Evolutionary conservation across 305 asterid genomes (phyloP).

Genomic region (Ilex paraguariensis): DNA sequence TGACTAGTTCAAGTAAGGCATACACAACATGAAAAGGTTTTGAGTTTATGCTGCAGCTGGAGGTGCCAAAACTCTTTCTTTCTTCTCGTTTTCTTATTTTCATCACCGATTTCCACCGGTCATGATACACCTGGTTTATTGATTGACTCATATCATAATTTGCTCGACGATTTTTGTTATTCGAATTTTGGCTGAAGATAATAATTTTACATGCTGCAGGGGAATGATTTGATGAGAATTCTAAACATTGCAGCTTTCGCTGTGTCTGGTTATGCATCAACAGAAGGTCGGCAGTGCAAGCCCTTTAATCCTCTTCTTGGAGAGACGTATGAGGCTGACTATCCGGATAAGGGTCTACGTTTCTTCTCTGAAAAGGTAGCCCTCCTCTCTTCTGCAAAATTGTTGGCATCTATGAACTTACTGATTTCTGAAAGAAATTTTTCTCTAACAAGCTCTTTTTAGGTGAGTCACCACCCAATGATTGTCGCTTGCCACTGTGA

Average conservation of each 20-base stretch:
- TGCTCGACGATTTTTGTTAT: not conserved
- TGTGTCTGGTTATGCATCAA: constrained; percentile 95
- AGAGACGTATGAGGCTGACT: constrained; percentile 95
- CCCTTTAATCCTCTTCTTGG: constrained; percentile 99
- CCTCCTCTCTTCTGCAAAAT: constrained; percentile 11
- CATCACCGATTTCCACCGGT: too few relatives aligned
- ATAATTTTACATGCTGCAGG: constrained; percentile 51
- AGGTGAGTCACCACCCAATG: constrained; percentile 99
- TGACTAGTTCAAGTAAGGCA: too few relatives aligned
- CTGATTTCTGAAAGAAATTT: not conserved
- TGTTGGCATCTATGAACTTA: constrained; percentile 4
- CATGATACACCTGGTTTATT: too few relatives aligned
- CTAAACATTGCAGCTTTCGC: constrained; percentile 96
- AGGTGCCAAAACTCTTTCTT: not conserved
- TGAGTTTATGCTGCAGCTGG: too few relatives aligned
- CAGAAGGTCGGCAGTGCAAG: constrained; percentile 97
- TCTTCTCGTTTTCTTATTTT: too few relatives aligned
- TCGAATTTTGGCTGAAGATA: constrained; percentile 8
- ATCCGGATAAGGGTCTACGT: constrained; percentile 85
- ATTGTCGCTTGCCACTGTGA: constrained; percentile 98
- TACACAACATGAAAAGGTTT: too few relatives aligned
- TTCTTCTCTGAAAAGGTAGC: constrained; percentile 94
- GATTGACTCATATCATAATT: too few relatives aligned
- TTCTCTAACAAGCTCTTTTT: constrained; percentile 20
- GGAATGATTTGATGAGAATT: constrained; percentile 94